Evolutionary conservation across 2,329 filamentous ascomycete genomes (phyloP).

Genomic region (Chrysoporthe cubensis): DNA sequence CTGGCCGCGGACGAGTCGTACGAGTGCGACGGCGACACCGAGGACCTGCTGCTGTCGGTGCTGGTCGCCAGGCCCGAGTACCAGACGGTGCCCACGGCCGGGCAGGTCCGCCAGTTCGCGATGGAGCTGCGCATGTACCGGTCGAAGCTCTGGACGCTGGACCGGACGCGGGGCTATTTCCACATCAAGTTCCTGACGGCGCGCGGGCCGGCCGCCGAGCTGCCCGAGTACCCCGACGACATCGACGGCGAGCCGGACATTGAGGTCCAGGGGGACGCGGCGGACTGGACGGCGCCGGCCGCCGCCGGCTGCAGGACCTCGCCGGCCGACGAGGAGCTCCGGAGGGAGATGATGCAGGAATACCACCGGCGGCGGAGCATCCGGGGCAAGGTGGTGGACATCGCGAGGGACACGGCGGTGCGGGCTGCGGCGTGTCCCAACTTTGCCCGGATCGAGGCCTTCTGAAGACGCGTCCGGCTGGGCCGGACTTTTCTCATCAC

Average conservation of each 20-base stretch:
- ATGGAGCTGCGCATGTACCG: constrained; percentile 12
- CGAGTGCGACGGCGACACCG: constrained; percentile 18
- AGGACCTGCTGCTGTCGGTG: constrained; percentile 14
- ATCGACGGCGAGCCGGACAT: constrained; percentile 8
- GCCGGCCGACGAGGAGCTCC: constrained; percentile 12
- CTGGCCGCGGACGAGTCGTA: neutral
- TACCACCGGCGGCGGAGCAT: constrained; percentile 7
- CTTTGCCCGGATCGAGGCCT: constrained; percentile 10
- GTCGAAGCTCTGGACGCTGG: constrained; percentile 12
- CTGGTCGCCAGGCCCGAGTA: constrained; percentile 15
- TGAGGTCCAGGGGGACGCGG: neutral
- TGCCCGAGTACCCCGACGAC: constrained; percentile 12
- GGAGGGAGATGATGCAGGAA: constrained; percentile 15
- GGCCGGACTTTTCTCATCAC: neutral
- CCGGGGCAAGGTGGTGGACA: neutral
- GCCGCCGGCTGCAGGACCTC: constrained; percentile 2
- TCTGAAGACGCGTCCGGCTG: neutral
- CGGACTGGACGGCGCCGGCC: neutral
- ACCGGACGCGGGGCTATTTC: constrained; percentile 12
- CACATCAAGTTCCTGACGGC: neutral
- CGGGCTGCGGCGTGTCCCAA: constrained; percentile 7
- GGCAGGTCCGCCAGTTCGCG: constrained; percentile 11
- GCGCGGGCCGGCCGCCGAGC: neutral
- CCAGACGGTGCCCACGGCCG: constrained; percentile 9
- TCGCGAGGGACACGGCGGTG: neutral